A percentile compares a stretch with the other conserved stretches of the same genome.
Evolutionary conservation across 345 rosid species (phyloP).

Genomic region (Eucalyptus regnans): DNA sequence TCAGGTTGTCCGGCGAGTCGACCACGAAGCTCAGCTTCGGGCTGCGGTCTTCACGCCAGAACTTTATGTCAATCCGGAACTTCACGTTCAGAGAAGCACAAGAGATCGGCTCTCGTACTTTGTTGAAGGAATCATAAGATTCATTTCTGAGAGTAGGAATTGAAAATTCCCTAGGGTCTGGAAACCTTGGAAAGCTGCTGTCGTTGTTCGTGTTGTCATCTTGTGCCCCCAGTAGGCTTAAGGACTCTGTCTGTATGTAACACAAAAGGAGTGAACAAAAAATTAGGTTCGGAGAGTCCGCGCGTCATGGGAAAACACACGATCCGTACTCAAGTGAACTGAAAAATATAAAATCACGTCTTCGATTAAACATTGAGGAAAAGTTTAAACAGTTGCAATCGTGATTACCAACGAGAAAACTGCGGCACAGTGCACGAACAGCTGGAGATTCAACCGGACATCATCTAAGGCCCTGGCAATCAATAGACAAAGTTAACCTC

Average conservation of each 20-base stretch:
- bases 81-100: neutral
- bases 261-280: neutral
- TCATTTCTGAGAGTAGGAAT: neutral
- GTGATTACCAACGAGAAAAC: neutral
- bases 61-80: neutral
- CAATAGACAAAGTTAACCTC: neutral
- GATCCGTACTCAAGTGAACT: no score
- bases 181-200: neutral
- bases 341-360: no score
- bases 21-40: neutral
- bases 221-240: neutral
- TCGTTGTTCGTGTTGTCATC: neutral
- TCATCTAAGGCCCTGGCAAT: neutral
- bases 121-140: neutral
- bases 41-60: neutral
- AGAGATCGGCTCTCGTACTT: neutral
- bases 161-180: neutral
- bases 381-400: neutral
- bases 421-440: neutral
- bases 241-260: neutral
- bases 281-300: neutral
- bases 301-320: no score
- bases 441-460: neutral
- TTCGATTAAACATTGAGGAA: no score
- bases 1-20: neutral